These are phyloP conservation scores for Aspergillus candidus DNA, from an alignment of 2,329 filamentous ascomycete species.

Conservation along the genomic window DNA sequence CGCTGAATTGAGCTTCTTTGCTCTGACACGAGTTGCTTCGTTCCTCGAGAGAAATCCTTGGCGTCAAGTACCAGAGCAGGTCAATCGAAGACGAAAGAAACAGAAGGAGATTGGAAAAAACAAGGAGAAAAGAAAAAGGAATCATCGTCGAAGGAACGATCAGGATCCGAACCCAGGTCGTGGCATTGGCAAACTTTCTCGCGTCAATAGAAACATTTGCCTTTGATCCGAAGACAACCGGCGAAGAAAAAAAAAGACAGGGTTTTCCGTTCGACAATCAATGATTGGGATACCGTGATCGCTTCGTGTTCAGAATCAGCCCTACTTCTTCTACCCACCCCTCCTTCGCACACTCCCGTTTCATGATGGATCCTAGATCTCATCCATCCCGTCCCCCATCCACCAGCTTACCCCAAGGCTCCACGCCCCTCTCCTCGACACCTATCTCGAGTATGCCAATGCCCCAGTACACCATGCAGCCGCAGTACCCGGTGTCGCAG, in stretches of 20 bases:
- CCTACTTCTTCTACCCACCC: slow-evolving; percentile 10
- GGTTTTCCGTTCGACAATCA: slow-evolving; percentile 22
- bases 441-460: slow-evolving; percentile 43
- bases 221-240: slow-evolving; percentile 12
- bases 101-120: slow-evolving; percentile 11
- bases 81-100: slow-evolving; percentile 14
- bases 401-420: slow-evolving; percentile 40
- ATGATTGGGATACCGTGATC: slow-evolving; percentile 31
- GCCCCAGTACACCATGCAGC: slow-evolving; percentile 44
- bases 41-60: neutral
- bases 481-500: slow-evolving; percentile 39
- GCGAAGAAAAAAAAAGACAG: slow-evolving; percentile 4
- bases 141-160: slow-evolving; percentile 9
- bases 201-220: slow-evolving; percentile 3
- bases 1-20: slow-evolving; percentile 10
- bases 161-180: slow-evolving; percentile 3
- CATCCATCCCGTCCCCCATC: slow-evolving; percentile 41
- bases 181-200: slow-evolving; percentile 11
- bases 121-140: slow-evolving; percentile 3
- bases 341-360: slow-evolving; percentile 12
- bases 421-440: slow-evolving; percentile 40
- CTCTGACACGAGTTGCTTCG: neutral
- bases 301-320: slow-evolving; percentile 11
- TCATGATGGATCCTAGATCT: slow-evolving; percentile 39
- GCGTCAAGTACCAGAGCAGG: slow-evolving; percentile 4